Evolutionary conservation across 2,329 filamentous ascomycete genomes (phyloP), one percentile per base, ranked within the genome.

Genomic region (Verruconis gallopava): DNA sequence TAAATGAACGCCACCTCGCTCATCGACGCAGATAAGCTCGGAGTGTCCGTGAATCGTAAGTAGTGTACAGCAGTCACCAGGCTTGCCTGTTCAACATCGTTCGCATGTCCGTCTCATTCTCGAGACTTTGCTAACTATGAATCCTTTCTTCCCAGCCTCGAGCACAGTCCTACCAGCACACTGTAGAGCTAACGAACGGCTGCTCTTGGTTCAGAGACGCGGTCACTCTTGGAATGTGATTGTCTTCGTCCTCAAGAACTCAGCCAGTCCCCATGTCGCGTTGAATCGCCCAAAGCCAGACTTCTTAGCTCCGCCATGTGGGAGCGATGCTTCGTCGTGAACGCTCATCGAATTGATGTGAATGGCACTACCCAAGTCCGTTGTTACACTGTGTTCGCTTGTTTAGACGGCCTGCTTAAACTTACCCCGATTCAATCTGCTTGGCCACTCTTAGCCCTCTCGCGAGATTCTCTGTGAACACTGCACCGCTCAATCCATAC

Each of bases 331-430:
- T 49, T 71, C 68, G 42, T 71, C 68, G 47, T 70, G 68, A 6
- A 71, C 60, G 14, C 57, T 67, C 66, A 69, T 69, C 5, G 57
- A 54, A 48, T 71, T 71, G 52, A 71, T 69, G 48, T 71, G 68
- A 3, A 71, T 57, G 3, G 68, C 68, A 15, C 57, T 61, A 42
- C 37, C n/a, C n/a, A n/a, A n/a, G n/a, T n/a, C n/a, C n/a, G n/a
- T n/a, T n/a, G n/a, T n/a, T n/a, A n/a, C n/a, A n/a, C n/a, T n/a
- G n/a, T n/a, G n/a, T n/a, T n/a, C n/a, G n/a, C n/a, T n/a, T n/a
- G n/a, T n/a, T n/a, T n/a, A n/a, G n/a, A n/a, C n/a, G n/a, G n/a
- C n/a, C n/a, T n/a, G 25, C 9, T 30, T 30, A 13, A 13, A 20
- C 17, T 4, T 3, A 35, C 37, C 50, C 51, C 21, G 36, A 38